These are phyloP conservation scores for Trichoderma harzianum DNA, from an alignment of 2,329 filamentous ascomycete species.

Conservation along the genomic window DNA sequence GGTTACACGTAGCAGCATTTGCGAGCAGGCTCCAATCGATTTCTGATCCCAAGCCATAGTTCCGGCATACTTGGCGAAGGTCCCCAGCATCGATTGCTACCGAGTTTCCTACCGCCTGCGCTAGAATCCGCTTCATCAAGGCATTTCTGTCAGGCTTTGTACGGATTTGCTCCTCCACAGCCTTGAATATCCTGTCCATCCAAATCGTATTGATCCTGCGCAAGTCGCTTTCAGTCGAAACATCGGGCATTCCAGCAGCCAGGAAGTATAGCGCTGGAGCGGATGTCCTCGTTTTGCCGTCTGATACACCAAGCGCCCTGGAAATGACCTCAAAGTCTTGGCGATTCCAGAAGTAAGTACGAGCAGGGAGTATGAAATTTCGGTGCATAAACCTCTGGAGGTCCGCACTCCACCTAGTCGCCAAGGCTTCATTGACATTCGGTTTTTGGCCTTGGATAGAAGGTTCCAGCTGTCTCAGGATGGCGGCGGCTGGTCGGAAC, in stretches of 20 bases:
- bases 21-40: slow-evolving; percentile 45
- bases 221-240: slow-evolving; percentile 26
- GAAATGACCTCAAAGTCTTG: slow-evolving; percentile 41
- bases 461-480: slow-evolving; percentile 42
- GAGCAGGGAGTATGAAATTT: slow-evolving; percentile 51
- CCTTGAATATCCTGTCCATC: slow-evolving; percentile 36
- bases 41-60: slow-evolving; percentile 38
- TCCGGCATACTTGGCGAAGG: slow-evolving; percentile 41
- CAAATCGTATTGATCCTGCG: slow-evolving; percentile 38
- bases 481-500: slow-evolving; percentile 35
- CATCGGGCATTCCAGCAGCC: slow-evolving; percentile 30
- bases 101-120: slow-evolving; percentile 29
- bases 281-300: slow-evolving; percentile 34
- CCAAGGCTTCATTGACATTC: slow-evolving; percentile 22
- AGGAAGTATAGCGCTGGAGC: slow-evolving; percentile 46
- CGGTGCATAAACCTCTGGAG: slow-evolving; percentile 48
- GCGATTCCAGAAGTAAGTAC: slow-evolving; percentile 44
- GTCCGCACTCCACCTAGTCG: slow-evolving; percentile 42
- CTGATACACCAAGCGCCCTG: slow-evolving; percentile 39
- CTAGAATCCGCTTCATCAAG: slow-evolving; percentile 32
- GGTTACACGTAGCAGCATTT: slow-evolving; percentile 42
- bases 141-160: slow-evolving; percentile 25
- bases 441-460: slow-evolving; percentile 24
- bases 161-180: slow-evolving; percentile 30
- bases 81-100: slow-evolving; percentile 39